These are phyloP conservation scores for Gracilaria gracilis DNA, from an alignment of 23 red algal genomes.

Conservation along the genomic window DNA sequence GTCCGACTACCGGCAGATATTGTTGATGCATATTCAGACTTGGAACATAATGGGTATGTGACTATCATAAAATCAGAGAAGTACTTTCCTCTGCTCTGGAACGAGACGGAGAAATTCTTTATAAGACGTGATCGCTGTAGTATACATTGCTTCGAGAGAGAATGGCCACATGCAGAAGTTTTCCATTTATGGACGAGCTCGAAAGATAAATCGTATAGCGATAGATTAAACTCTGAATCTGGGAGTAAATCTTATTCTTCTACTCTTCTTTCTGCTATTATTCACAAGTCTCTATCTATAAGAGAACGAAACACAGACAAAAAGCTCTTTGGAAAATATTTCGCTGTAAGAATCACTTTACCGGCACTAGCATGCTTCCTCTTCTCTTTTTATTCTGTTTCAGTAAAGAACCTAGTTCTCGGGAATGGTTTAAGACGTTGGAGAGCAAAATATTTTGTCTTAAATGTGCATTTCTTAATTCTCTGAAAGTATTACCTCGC, in stretches of 20 bases:
- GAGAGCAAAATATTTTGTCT: too few species aligned
- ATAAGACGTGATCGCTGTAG: background rate
- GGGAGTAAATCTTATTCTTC: background rate
- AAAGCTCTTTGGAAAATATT: too few species aligned
- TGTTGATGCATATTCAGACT: background rate
- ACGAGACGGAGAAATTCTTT: background rate
- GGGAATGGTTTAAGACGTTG: too few species aligned
- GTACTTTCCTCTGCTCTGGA: background rate
- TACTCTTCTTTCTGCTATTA: background rate
- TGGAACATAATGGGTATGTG: background rate
- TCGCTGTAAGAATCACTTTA: too few species aligned
- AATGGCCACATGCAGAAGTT: background rate
- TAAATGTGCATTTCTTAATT: too few species aligned
- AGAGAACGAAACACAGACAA: too few species aligned
- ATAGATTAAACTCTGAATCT: background rate
- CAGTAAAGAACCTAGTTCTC: too few species aligned
- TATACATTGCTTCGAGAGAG: background rate
- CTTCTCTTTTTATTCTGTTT: too few species aligned
- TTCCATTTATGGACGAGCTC: background rate
- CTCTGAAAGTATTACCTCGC: too few species aligned
- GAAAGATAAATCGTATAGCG: background rate
- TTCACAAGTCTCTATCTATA: too few species aligned
- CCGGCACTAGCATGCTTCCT: too few species aligned
- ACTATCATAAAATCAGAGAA: background rate
- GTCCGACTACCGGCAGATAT: background rate